Evolutionary conservation across 1,284 basidiomycete genomes (phyloP), one percentile per base, ranked within the genome.

Genomic region (Mrakiaceae sp.): DNA sequence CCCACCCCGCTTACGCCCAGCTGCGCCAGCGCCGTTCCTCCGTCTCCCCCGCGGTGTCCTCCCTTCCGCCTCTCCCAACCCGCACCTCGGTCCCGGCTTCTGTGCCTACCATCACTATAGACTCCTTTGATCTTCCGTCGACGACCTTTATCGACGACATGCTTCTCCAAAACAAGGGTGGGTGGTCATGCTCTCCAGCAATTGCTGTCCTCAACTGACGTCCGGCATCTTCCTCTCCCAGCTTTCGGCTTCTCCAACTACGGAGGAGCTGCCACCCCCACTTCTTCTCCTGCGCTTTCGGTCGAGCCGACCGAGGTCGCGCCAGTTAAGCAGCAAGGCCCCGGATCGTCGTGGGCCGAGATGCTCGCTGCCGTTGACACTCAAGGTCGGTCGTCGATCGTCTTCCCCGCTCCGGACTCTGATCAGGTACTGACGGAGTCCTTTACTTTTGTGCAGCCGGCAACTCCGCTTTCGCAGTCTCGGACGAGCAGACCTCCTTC

Each of bases 201-300:
- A 27, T 27, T 27, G 2, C 27, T 27, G 27, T 27, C 27, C 27
- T 27, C 27, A 27, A 27, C 27, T 27, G 27, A 27, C 27, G 27
- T 27, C 27, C 27, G 27, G 27, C 27, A 27, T 27, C 27, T 27
- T 27, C 27, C 27, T 27, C 27, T 27, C 27, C 27, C 27, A 27
- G 27, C 64, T 10, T 66, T 66, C 42, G 64, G 64, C 50, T 66
- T 66, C 47, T 63, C 54, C 51, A 54, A 7, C 11, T 43, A 52
- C 50, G 27, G 12, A 3, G 47, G 54, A 10, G 51, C 40, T 42
- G 9, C 57, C 49, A 10, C 62, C 11, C 12, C 62, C n/a, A 40
- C 62, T 6, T n/a, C 27, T 43, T 27, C 54, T 3, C 40, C 62
- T 53, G 12, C 56, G 43, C 5, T 27, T 27, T 2, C 59, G 12